phyloP scores from a whole-genome alignment of 306 rosid species.

The Carpinus fangiana region DNA sequence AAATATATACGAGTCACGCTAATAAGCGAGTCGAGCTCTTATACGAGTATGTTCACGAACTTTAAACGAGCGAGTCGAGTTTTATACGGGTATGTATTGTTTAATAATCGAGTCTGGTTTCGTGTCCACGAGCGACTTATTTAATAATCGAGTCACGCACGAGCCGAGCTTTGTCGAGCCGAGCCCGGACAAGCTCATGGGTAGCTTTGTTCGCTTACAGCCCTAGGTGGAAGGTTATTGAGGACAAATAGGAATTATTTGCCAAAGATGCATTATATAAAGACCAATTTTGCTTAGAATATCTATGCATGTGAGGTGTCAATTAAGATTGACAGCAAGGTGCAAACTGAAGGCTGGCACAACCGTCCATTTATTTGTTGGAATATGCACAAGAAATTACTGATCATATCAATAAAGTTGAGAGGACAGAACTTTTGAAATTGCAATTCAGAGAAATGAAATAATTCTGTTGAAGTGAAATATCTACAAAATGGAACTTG shows the following conservation, averaged over 20 bases:
- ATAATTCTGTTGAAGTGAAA: conserved; percentile 2
- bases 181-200: too few species aligned
- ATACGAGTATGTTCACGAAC: too few species aligned
- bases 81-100: too few species aligned
- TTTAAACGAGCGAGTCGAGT: too few species aligned
- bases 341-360: neutral
- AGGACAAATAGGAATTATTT: neutral
- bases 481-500: neutral
- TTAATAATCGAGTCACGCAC: too few species aligned
- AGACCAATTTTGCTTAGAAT: neutral
- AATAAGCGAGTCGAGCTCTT: too few species aligned
- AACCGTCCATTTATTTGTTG: neutral
- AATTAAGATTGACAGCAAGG: neutral
- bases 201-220: too few species aligned
- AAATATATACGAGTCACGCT: too few species aligned
- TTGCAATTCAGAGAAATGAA: neutral
- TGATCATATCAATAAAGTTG: neutral
- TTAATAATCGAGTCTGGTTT: too few species aligned
- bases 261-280: neutral
- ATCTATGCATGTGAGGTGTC: neutral
- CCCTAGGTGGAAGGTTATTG: too few species aligned
- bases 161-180: too few species aligned
- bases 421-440: neutral
- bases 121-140: too few species aligned
- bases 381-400: neutral